Conservation (phyloP, 1,139 yeast species). For the Scheffersomyces insectosa region DNA sequence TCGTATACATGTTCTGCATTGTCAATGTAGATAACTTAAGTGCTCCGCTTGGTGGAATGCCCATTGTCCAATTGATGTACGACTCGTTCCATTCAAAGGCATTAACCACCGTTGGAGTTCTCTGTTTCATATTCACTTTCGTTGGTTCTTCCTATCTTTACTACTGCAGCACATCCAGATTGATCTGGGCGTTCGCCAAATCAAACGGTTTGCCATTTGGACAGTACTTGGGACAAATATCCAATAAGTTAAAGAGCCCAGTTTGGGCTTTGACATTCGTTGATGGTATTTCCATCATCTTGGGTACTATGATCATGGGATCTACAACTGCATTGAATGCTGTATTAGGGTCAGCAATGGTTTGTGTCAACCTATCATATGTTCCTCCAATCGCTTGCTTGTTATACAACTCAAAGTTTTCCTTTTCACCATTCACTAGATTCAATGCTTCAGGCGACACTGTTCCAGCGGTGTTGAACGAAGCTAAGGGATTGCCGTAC, state of each 20-base stretch:
- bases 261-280: conserved; percentile 23
- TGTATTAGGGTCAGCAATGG: conserved; percentile 30
- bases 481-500: conserved; percentile 18
- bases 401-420: conserved; percentile 16
- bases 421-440: conserved; percentile 15
- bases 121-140: conserved; percentile 22
- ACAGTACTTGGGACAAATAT: conserved; percentile 19
- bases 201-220: conserved; percentile 30
- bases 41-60: conserved; percentile 29
- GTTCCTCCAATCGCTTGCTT: conserved; percentile 28
- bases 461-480: conserved; percentile 10
- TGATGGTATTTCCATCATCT: conserved; percentile 16
- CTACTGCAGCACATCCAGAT: conserved; percentile 25
- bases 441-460: conserved; percentile 12
- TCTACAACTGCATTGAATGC: conserved; percentile 27
- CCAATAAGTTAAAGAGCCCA: conserved; percentile 22
- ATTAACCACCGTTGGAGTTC: conserved; percentile 25
- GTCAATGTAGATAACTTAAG: conserved; percentile 14
- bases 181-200: conserved; percentile 31
- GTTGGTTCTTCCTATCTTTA: conserved; percentile 13
- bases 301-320: conserved; percentile 27
- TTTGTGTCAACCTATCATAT: conserved; percentile 30
- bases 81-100: conserved; percentile 26
- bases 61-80: conserved; percentile 28
- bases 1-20: conserved; percentile 29